phyloP scores from a whole-genome alignment of 1,284 basidiomycete species.

The Ustilago sp. region DNA sequence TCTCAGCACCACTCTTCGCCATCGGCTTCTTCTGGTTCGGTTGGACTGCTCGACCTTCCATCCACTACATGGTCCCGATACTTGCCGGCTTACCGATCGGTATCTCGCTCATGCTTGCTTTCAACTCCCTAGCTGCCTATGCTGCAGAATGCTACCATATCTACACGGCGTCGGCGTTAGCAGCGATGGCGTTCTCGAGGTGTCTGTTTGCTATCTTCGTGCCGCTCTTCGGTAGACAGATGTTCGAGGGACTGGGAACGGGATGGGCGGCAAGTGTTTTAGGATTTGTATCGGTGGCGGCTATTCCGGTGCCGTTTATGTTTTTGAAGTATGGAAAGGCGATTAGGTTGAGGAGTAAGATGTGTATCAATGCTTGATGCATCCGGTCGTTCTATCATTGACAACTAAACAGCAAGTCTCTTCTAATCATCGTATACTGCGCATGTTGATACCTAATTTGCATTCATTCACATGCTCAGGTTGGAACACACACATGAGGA shows the following conservation, averaged over 20 bases:
- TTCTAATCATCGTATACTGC: slow-evolving; percentile 10
- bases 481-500: not conserved
- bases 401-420: not conserved
- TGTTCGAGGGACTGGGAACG: slow-evolving; percentile 32
- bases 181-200: slow-evolving; percentile 49
- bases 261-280: slow-evolving; percentile 39
- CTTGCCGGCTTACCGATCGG: slow-evolving; percentile 40
- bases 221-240: slow-evolving; percentile 41
- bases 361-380: slow-evolving; percentile 39
- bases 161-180: slow-evolving; percentile 49
- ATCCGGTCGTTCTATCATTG: not conserved
- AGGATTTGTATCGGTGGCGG: slow-evolving; percentile 31
- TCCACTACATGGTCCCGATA: slow-evolving; percentile 51
- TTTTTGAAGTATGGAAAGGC: slow-evolving; percentile 42
- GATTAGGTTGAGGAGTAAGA: slow-evolving; percentile 39
- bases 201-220: slow-evolving; percentile 52
- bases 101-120: slow-evolving; percentile 34
- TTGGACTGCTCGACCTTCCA: slow-evolving; percentile 42
- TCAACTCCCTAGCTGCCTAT: slow-evolving; percentile 49
- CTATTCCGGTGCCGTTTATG: slow-evolving; percentile 44
- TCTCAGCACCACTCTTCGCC: slow-evolving; percentile 37
- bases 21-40: slow-evolving; percentile 54
- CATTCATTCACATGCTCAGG: not conserved
- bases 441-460: not conserved
- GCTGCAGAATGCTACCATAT: slow-evolving; percentile 49